phyloP scores from a whole-genome alignment of 2,329 filamentous ascomycete species.

The Lomentospora prolificans region DNA sequence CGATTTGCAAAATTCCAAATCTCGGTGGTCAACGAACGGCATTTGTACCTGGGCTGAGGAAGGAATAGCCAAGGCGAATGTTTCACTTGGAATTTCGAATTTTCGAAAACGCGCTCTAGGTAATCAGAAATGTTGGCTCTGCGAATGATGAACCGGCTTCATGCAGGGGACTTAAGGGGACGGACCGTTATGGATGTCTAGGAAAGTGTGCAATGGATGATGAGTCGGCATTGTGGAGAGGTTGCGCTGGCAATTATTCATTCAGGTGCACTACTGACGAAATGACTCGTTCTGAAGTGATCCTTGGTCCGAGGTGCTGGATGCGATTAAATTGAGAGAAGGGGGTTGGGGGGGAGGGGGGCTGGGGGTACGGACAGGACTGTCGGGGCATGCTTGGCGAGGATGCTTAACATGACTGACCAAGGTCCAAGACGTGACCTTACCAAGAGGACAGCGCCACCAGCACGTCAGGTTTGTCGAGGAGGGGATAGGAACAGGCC shows the following conservation, averaged over 20 bases:
- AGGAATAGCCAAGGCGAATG: background rate
- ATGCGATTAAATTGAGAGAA: too few relatives aligned
- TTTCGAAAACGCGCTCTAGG: background rate
- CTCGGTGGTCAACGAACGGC: background rate
- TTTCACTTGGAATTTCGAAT: background rate
- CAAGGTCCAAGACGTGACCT: too few relatives aligned
- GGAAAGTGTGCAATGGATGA: background rate
- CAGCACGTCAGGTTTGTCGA: too few relatives aligned
- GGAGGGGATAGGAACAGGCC: too few relatives aligned
- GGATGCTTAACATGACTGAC: background rate
- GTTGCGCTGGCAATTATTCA: too few relatives aligned
- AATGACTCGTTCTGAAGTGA: background rate
- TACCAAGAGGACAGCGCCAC: too few relatives aligned
- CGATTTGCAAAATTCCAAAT: background rate
- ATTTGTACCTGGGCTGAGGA: background rate
- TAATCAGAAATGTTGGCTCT: background rate
- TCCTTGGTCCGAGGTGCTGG: too few relatives aligned
- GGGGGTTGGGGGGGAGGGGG: too few relatives aligned
- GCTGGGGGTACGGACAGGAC: too few relatives aligned
- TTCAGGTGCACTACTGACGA: too few relatives aligned
- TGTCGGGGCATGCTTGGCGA: too few relatives aligned
- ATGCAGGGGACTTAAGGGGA: background rate
- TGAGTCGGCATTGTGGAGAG: background rate
- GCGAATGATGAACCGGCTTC: background rate
- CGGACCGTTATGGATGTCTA: background rate